A percentile compares a stretch with the other conserved stretches of the same genome.
These are phyloP conservation scores for Globisporangium sylvaticum DNA, from an alignment of 352 stramenopile species.

Conservation along the genomic window DNA sequence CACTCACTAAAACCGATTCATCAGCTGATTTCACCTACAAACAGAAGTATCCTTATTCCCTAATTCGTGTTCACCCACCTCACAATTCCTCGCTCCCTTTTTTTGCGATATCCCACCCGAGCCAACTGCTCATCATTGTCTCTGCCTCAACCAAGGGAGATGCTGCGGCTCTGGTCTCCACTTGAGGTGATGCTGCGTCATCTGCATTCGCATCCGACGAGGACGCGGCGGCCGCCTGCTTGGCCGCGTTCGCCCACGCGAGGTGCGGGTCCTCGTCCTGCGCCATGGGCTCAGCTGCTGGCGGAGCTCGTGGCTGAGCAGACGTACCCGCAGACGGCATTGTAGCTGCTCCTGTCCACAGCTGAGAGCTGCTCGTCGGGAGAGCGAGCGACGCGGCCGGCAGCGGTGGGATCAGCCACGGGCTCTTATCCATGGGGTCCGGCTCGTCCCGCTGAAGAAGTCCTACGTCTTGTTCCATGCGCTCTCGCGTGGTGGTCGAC, in stretches of 20 bases:
- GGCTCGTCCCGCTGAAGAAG: not conserved
- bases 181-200: not conserved
- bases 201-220: not conserved
- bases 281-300: not conserved
- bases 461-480: slow-evolving; percentile 11
- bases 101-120: slow-evolving; percentile 6
- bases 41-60: not conserved
- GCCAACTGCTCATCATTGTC: slow-evolving; percentile 17
- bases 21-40: not conserved
- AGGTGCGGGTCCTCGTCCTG: slow-evolving; percentile 14
- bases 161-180: not conserved
- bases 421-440: not conserved
- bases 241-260: slow-evolving; percentile 14
- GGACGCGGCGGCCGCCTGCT: not conserved
- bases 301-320: not conserved
- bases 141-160: not conserved
- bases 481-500: slow-evolving; percentile 16
- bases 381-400: not conserved
- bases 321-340: not conserved
- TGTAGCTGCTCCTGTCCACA: slow-evolving; percentile 2
- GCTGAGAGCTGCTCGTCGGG: not conserved
- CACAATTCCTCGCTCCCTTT: slow-evolving; percentile 5
- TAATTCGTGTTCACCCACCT: not conserved
- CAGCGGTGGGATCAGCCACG: not conserved
- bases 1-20: not conserved